Evolutionary conservation across 306 rosid genomes (phyloP), one percentile per base, ranked within the genome.

Genomic region (Medicago ruthenica): DNA sequence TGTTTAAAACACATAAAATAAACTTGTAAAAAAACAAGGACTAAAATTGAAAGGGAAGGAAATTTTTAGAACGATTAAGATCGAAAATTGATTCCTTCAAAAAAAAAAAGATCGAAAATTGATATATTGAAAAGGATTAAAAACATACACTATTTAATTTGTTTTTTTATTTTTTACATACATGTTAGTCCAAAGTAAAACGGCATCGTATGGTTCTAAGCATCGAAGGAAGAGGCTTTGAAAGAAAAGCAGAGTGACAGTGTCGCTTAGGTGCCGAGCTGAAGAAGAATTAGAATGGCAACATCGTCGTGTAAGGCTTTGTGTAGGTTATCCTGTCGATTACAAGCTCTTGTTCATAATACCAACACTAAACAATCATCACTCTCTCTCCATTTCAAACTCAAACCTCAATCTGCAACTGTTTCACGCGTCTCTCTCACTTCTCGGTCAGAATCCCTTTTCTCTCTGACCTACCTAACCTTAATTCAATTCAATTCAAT

Each of bases 311-410:
- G 13, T 13, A 93, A 81, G 75, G 77, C 62, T 1, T 54, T 88
- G 31, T 77, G 81, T 14, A 88, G 97, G 83, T 85, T 90, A 10
- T 87, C 91, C 1, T 83, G 80, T 76, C 81, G 89, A 24, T 75
- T 93, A 79, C 86, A 79, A 3, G 24, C 88, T 24, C 65, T 86
- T 27, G 69, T 87, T 59, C 51, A 45, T 45, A 45, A 45, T 45
- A 60, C 44, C 41, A 84, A 5, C 53, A 40, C 77, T 44, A 89
- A 86, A 80, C 77, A 69, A 22, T 68, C 87, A 3, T 68, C 86
- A 2, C 71, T 60, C 24, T 75, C 74, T 1, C 31, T 27, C 31
- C 61, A 77, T 1, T 82, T 80, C 81, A 83, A 76, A 55, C 73
- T 79, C 40, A 59, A 68, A 51, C 41, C 27, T 68, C 76, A 57